Evolutionary conservation across 2,329 filamentous ascomycete genomes (phyloP).

Genomic region (Penicillium sp.): DNA sequence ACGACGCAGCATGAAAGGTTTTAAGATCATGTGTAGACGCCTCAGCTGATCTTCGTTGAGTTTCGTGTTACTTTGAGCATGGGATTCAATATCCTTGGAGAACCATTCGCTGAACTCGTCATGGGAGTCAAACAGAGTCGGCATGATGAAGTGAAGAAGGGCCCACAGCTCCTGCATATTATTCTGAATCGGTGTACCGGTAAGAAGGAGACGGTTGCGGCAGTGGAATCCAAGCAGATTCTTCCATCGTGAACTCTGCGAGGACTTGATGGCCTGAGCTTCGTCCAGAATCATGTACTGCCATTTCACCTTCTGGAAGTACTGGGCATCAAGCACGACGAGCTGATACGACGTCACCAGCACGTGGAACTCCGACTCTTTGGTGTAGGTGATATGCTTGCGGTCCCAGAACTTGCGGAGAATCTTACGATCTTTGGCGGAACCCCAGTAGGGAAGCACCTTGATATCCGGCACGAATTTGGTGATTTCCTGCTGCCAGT

Average conservation of each 20-base stretch:
- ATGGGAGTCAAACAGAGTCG: slow-evolving; percentile 70
- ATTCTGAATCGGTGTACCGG: slow-evolving; percentile 96
- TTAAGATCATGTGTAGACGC: slow-evolving; percentile 95
- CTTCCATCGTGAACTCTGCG: slow-evolving; percentile 93
- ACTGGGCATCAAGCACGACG: slow-evolving; percentile 88
- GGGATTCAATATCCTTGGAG: slow-evolving; percentile 71
- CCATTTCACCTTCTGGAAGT: slow-evolving; percentile 99
- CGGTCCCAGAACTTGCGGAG: slow-evolving; percentile 98
- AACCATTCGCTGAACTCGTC: slow-evolving; percentile 49
- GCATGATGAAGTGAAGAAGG: slow-evolving; percentile 97
- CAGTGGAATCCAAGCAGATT: slow-evolving; percentile 87
- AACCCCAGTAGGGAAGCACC: slow-evolving; percentile 95
- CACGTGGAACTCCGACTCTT: slow-evolving; percentile 89
- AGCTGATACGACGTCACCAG: slow-evolving; percentile 94
- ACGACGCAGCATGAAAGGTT: slow-evolving; percentile 98
- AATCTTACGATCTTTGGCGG: slow-evolving; percentile 84
- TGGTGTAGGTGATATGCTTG: slow-evolving; percentile 90
- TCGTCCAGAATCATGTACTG: slow-evolving; percentile 99
- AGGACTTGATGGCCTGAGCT: slow-evolving; percentile 97
- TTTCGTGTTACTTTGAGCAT: slow-evolving; percentile 98
- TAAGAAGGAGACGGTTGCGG: slow-evolving; percentile 84
- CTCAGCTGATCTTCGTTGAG: slow-evolving; percentile 96
- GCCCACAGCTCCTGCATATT: slow-evolving; percentile 99
- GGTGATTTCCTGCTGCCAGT: slow-evolving; percentile 97
- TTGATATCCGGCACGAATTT: slow-evolving; percentile 92